These are phyloP conservation scores for Alternaria hordeiaustralica DNA, from an alignment of 2,329 filamentous ascomycete species.

Conservation along the genomic window DNA sequence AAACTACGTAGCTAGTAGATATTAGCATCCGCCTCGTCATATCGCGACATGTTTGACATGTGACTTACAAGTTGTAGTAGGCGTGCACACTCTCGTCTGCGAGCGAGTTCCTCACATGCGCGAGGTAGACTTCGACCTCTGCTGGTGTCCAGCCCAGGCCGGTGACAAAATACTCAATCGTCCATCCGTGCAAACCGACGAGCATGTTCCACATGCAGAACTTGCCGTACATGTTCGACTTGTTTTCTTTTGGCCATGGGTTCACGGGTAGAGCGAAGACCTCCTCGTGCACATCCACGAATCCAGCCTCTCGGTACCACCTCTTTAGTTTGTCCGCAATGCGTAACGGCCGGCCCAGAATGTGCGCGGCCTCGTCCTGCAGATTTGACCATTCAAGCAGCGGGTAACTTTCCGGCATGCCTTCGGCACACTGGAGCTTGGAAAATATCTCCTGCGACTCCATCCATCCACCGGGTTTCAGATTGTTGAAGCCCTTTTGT, in stretches of 20 bases:
- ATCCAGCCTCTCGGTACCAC: slow-evolving; percentile 64
- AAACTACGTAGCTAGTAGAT: slow-evolving; percentile 34
- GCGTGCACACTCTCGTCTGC: slow-evolving; percentile 49
- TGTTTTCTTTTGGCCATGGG: slow-evolving; percentile 58
- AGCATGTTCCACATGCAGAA: slow-evolving; percentile 58
- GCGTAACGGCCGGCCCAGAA: slow-evolving; percentile 56
- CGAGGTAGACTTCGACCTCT: slow-evolving; percentile 55
- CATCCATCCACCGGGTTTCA: slow-evolving; percentile 64
- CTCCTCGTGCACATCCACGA: slow-evolving; percentile 62
- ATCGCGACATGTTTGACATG: background rate
- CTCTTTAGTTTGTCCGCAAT: slow-evolving; percentile 61
- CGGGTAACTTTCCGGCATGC: slow-evolving; percentile 55
- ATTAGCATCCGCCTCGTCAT: background rate
- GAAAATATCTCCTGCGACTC: slow-evolving; percentile 53
- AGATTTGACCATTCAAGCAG: slow-evolving; percentile 57
- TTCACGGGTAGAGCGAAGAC: slow-evolving; percentile 62
- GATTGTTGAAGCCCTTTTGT: slow-evolving; percentile 57
- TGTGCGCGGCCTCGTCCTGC: slow-evolving; percentile 55
- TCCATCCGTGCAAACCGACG: slow-evolving; percentile 54
- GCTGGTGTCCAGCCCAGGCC: slow-evolving; percentile 53
- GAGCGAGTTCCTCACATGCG: slow-evolving; percentile 50
- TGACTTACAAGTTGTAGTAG: slow-evolving; percentile 52
- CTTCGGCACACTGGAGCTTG: slow-evolving; percentile 60
- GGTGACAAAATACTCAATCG: slow-evolving; percentile 52
- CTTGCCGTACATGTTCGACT: slow-evolving; percentile 56